phyloP scores from a whole-genome alignment of 2,329 filamentous ascomycete species.

The Achaetomium macrosporum region DNA sequence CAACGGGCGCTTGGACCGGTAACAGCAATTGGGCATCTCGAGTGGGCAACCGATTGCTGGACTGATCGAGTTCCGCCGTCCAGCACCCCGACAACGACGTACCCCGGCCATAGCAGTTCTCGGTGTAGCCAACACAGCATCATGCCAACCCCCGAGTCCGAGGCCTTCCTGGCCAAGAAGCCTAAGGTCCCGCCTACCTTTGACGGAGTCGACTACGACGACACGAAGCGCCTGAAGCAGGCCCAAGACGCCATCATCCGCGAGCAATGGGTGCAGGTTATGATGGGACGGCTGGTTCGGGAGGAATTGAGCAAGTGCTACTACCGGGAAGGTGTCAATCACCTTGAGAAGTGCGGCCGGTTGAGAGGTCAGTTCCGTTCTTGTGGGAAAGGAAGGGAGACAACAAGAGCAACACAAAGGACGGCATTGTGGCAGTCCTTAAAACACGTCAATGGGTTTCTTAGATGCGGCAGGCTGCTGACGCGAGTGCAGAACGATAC shows the following conservation, averaged over 20 bases:
- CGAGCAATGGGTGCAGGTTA: constrained; percentile 83
- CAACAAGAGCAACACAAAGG: neutral
- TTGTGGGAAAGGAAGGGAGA: neutral
- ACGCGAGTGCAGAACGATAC: constrained; percentile 58
- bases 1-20: constrained; percentile 14
- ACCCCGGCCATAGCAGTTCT: constrained; percentile 1
- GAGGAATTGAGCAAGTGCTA: constrained; percentile 86
- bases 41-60: constrained; percentile 11
- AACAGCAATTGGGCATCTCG: constrained; percentile 8
- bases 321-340: constrained; percentile 76
- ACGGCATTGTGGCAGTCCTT: neutral
- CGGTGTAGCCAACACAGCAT: constrained; percentile 21
- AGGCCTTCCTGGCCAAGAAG: constrained; percentile 76
- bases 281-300: constrained; percentile 79
- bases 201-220: constrained; percentile 80
- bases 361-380: constrained; percentile 61
- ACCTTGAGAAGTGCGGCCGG: constrained; percentile 78
- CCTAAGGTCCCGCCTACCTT: constrained; percentile 76
- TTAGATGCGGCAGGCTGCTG: constrained; percentile 5
- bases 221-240: constrained; percentile 73
- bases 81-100: constrained; percentile 12
- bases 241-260: constrained; percentile 77
- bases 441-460: neutral
- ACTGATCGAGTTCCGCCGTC: constrained; percentile 11
- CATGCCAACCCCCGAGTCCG: constrained; percentile 82